Evolutionary conservation across 495 filamentous ascomycete genomes (phyloP), one percentile per base, ranked within the genome.

Genomic region (Aspergillus olivimuriae): DNA sequence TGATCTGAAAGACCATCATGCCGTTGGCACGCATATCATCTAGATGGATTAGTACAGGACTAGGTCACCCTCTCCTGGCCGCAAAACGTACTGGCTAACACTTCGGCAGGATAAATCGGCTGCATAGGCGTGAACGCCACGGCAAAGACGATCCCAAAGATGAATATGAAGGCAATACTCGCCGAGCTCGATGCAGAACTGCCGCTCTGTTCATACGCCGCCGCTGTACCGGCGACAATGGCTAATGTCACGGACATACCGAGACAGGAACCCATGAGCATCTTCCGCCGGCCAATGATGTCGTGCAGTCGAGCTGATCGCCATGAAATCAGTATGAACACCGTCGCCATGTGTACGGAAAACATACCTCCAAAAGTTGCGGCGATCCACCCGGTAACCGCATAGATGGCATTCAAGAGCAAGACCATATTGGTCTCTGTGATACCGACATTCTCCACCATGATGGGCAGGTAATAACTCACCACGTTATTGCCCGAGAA

Each of bases 321-420:
- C 11, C 6, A 28, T 11, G 5, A 5, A 11, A 28, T 28, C 24
- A 28, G 5, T n/a, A n/a, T n/a, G n/a, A n/a, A n/a, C n/a, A n/a
- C n/a, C n/a, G n/a, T n/a, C n/a, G n/a, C n/a, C n/a, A n/a, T n/a
- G n/a, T n/a, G n/a, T n/a, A n/a, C n/a, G n/a, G n/a, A n/a, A n/a
- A n/a, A 28, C 24, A 28, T 5, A 28, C 24, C 24, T 9, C 83
- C 81, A 16, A 73, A 57, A 4, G 81, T 69, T 2, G 82, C 81
- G 47, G 77, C 77, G 15, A 76, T 59, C 57, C 86, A 79, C 22
- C 73, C 75, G 36, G 82, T 70, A n/a, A 74, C 71, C 26, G 79
- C 75, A 51, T 84, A 78, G 34, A 81, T 66, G 35, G 69, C 73
- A 52, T 80, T 80, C 55, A 79, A 69, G 43, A 82, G 70, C 33